A percentile compares a stretch with the other conserved stretches of the same genome.
Evolutionary conservation across 768 basidiomycete species (phyloP).

Genomic region (Suillus clintonianus): DNA sequence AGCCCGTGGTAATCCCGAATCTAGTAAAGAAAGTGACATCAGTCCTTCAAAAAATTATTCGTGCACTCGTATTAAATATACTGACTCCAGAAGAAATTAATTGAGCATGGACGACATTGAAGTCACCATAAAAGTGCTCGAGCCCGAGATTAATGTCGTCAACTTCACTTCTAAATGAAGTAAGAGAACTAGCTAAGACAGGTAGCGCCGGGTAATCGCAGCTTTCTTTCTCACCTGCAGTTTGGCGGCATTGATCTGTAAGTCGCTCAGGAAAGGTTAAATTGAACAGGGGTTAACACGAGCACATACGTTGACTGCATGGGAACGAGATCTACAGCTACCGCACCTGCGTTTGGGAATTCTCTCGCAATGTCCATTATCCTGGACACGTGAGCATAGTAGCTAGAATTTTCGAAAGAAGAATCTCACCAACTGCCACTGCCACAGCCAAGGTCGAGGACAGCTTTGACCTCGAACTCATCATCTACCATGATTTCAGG

Average conservation of each 20-base stretch:
- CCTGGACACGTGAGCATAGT: constrained; percentile 43
- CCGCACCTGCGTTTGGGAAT: constrained; percentile 66
- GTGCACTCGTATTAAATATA: constrained; percentile 7
- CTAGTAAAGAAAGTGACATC: constrained; percentile 36
- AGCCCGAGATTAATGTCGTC: constrained; percentile 85
- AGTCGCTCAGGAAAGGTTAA: constrained; percentile 14
- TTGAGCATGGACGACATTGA: constrained; percentile 74
- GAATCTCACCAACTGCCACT: constrained; percentile 68
- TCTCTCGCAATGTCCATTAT: constrained; percentile 74
- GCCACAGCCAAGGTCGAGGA: constrained; percentile 79
- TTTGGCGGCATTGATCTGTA: constrained; percentile 67
- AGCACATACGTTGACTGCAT: constrained; percentile 68
- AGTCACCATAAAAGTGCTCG: constrained; percentile 79
- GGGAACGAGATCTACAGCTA: constrained; percentile 80
- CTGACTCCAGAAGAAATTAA: constrained; percentile 74
- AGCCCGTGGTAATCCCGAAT: constrained; percentile 67
- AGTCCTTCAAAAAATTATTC: constrained; percentile 6
- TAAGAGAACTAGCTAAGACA: constrained; percentile 6
- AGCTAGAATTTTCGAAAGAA: not conserved
- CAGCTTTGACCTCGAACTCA: constrained; percentile 57
- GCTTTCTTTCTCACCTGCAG: constrained; percentile 50
- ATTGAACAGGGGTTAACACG: constrained; percentile 12
- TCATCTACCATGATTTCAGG: constrained; percentile 61
- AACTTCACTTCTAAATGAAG: constrained; percentile 64
- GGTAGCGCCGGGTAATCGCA: constrained; percentile 2